Evolutionary conservation across 2,329 filamentous ascomycete genomes (phyloP), one percentile per base, ranked within the genome.

Genomic region (Trichoderma sp.): DNA sequence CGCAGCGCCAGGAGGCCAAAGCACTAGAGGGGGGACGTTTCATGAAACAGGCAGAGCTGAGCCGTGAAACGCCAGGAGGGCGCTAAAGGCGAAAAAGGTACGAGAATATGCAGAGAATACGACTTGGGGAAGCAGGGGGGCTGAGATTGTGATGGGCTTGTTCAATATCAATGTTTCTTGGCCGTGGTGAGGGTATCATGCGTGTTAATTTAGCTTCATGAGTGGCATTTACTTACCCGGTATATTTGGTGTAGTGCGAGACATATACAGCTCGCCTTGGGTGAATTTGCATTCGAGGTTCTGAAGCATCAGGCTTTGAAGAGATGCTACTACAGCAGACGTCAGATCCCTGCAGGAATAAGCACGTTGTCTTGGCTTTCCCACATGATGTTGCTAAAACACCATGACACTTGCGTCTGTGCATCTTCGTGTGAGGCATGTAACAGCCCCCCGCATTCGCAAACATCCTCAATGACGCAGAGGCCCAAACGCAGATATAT

Each of bases 311-410:
- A 65, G 62, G 43, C 8, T 34, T 2, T 15, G 14, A 21, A 18
- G 56, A n/a, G 36, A n/a, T 68, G 56, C 14, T 47, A 28, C 14
- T 47, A 28, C 34, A 21, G 15, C 9, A n/a, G 12, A 12, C 9
- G 30, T 53, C 8, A 39, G 28, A 21, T 4, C 7, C 30, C 4
- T 24, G 11, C 11, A n/a, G n/a, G 28, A 65, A 28, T 51, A 15
- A 47, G 84, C 58, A 30, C 18, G 18, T 68, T 68, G n/a, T n/a
- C 43, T 51, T 51, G 43, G 4, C n/a, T 21, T 47, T 21, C 21
- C 43, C 43, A 51, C 43, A n/a, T 51, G 43, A 51, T 21, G 43
- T 1, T 51, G n/a, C 47, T 28, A 4, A 26, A 56, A 36, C 43
- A 64, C 9, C 61, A 21, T 51, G 24, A 12, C 53, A 11, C 15